Evolutionary conservation across 73 alveolate species (phyloP).

Genomic region (Breviolum minutum): DNA sequence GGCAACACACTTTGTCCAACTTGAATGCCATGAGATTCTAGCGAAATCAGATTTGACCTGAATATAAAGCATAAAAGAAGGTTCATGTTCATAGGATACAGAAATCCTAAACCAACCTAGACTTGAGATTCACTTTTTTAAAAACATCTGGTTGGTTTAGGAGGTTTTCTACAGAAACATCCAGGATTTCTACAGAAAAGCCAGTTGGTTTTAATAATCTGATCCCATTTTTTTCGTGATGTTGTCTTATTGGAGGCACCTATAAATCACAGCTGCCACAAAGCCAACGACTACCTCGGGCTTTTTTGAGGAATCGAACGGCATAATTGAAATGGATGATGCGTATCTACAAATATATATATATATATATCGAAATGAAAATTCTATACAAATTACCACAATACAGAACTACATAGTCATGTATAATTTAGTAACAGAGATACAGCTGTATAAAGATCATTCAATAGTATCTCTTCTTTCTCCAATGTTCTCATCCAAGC

Average conservation of each 20-base stretch:
- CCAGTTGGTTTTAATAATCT: too few species aligned
- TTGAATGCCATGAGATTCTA: neutral
- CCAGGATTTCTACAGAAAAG: too few species aligned
- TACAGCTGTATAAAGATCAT: too few species aligned
- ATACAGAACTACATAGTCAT: neutral
- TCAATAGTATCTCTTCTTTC: too few species aligned
- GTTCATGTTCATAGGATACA: neutral
- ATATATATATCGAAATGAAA: neutral
- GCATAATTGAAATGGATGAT: neutral
- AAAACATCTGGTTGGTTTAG: too few species aligned
- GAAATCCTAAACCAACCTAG: too few species aligned
- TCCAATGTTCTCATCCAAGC: too few species aligned
- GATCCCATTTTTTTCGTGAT: neutral
- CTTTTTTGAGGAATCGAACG: neutral
- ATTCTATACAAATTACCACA: neutral
- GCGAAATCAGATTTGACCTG: too few species aligned
- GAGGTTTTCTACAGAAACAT: too few species aligned
- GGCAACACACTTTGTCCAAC: neutral
- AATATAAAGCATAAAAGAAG: too few species aligned
- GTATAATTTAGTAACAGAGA: neutral
- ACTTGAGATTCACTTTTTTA: neutral
- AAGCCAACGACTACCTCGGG: conserved; percentile 16
- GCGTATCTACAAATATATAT: neutral
- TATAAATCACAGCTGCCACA: neutral
- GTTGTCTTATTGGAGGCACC: neutral